Evolutionary conservation across 2,329 filamentous ascomycete genomes (phyloP), one percentile per base, ranked within the genome.

Genomic region (Microdochium trichocladiopsis): DNA sequence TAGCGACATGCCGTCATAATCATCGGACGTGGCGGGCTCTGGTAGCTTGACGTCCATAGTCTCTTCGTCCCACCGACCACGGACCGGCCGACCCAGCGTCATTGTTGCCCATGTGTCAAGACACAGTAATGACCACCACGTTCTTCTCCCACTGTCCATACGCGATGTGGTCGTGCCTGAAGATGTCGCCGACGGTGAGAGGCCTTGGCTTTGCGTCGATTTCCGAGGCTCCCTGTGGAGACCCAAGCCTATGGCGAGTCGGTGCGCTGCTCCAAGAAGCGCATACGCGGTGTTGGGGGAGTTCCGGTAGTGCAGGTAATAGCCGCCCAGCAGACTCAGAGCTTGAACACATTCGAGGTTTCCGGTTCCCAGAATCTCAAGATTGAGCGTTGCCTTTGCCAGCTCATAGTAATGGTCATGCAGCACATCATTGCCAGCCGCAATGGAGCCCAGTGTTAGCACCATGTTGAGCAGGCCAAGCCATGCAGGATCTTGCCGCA

Each of bases 41-140:
- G 64, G 64, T 2, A 64, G 54, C 4, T 53, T 53, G 1, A 62
- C 63, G 51, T 66, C 62, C 65, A 67, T 67, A 8, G 64, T 63
- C 5, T 49, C 59, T n/a, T 50, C 55, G 4, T 67, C 63, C 61
- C 62, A 64, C 12, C 41, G 10, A 21, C 41, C 41, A 5, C 41
- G 41, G 18, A 45, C 41, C 5, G 41, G 41, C 12, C 41, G 41
- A 4, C 41, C 41, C 21, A 45, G 41, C 9, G 41, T 45, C 41
- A 45, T 45, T 8, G 41, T 45, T 18, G 41, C 41, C 41, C 41
- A 45, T 6, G 41, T 45, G 18, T 45, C 41, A 18, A 45, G 41
- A 45, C 41, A 45, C 6, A 45, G 41, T 6, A 45, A 23, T 18
- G 41, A 45, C 41, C 41, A 45, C 41, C 41, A 45, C 10, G 41